Evolutionary conservation across 495 filamentous ascomycete species (phyloP).

Genomic region (Penicillium egyptiacum): DNA sequence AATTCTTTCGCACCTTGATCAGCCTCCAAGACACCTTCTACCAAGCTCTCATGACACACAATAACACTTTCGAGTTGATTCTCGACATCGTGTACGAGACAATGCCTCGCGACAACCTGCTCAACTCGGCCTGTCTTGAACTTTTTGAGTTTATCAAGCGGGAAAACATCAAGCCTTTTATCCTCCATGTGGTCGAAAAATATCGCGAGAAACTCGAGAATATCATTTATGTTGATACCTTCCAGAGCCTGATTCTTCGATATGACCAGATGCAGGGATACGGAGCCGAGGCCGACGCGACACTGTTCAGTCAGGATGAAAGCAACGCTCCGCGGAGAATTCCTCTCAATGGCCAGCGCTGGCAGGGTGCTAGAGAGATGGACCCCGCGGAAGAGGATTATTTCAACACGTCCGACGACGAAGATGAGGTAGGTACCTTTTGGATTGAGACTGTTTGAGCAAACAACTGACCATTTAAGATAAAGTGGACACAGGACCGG

Average conservation of each 20-base stretch:
- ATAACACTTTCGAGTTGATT: constrained; percentile 82
- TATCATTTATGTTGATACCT: constrained; percentile 86
- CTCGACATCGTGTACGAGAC: constrained; percentile 85
- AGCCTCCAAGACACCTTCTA: constrained; percentile 90
- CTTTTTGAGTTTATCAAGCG: constrained; percentile 89
- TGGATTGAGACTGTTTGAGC: neutral
- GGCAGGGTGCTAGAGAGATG: constrained; percentile 78
- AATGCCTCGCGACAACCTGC: constrained; percentile 92
- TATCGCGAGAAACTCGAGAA: constrained; percentile 77
- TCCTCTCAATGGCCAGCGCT: constrained; percentile 64
- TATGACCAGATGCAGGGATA: constrained; percentile 83
- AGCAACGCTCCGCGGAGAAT: constrained; percentile 51
- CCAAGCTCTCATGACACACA: constrained; percentile 79
- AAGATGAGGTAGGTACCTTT: constrained; percentile 63
- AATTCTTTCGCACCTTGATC: constrained; percentile 90
- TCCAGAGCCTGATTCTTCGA: constrained; percentile 67
- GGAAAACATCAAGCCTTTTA: constrained; percentile 78
- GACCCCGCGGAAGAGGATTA: constrained; percentile 91
- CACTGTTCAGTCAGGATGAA: constrained; percentile 51
- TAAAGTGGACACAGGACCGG: constrained; percentile 40
- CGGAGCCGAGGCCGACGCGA: constrained; percentile 56
- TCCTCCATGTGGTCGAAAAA: constrained; percentile 83
- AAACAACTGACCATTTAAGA: constrained; percentile 9
- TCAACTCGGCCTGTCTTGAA: constrained; percentile 95
- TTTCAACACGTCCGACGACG: constrained; percentile 88